phyloP scores from a whole-genome alignment of 2,329 filamentous ascomycete species.

The Parafenestella ontariensis region DNA sequence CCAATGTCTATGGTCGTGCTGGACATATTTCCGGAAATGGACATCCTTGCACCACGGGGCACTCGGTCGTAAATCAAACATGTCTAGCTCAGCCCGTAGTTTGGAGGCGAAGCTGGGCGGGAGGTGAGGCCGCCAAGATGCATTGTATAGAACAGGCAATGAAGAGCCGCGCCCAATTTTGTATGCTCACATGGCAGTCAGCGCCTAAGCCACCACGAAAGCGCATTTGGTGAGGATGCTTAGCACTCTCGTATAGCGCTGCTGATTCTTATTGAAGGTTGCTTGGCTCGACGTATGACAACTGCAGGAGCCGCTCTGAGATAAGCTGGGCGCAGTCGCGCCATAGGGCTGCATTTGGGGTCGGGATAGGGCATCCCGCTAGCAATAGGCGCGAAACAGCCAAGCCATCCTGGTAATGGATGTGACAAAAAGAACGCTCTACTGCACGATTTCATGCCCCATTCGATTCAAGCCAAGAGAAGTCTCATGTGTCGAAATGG shows the following conservation, averaged over 20 bases:
- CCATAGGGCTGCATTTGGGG: constrained; percentile 1
- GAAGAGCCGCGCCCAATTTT: background rate
- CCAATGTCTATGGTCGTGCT: background rate
- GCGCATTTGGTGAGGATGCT: background rate
- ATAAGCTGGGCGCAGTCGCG: constrained; percentile 1
- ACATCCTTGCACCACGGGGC: background rate
- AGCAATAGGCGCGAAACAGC: background rate
- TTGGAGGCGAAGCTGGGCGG: background rate
- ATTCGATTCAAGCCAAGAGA: too few species aligned
- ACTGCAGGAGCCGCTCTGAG: background rate
- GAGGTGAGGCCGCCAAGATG: background rate
- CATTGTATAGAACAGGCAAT: background rate
- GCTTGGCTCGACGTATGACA: constrained; percentile 1
- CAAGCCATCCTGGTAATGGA: background rate
- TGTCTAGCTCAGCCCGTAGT: background rate
- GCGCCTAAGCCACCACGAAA: background rate
- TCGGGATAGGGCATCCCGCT: background rate
- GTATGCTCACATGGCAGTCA: background rate
- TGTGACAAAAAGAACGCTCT: too few species aligned
- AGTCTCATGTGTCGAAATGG: too few species aligned
- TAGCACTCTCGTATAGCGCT: background rate
- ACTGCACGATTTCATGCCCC: too few species aligned
- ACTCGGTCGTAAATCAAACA: background rate
- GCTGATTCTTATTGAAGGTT: constrained; percentile 1
- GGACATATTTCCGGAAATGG: background rate